phyloP scores from a whole-genome alignment of 495 filamentous ascomycete species.

The Trichoderma virens region DNA sequence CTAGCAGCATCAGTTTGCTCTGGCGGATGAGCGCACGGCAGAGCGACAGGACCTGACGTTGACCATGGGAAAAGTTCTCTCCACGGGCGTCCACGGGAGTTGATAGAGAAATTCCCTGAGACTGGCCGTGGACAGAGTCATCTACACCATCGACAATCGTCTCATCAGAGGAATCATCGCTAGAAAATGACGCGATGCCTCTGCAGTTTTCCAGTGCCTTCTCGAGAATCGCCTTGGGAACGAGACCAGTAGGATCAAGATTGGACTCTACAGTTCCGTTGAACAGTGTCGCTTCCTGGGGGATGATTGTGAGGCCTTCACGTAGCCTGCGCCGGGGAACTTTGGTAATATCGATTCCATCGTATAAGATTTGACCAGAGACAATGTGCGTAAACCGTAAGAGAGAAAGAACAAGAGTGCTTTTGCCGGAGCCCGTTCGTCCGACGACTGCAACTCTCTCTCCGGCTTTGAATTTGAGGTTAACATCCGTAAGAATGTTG shows the following conservation, averaged over 20 bases:
- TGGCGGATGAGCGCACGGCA: slow-evolving; percentile 47
- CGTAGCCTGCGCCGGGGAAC: slow-evolving; percentile 44
- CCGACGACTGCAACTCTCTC: slow-evolving; percentile 50
- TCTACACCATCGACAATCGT: slow-evolving; percentile 13
- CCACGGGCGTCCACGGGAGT: slow-evolving; percentile 42
- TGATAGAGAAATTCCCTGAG: slow-evolving; percentile 22
- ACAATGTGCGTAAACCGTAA: slow-evolving; percentile 47
- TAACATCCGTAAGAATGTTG: slow-evolving; percentile 43
- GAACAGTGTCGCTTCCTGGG: slow-evolving; percentile 51
- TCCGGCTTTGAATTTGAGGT: slow-evolving; percentile 42
- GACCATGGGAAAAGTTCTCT: slow-evolving; percentile 50
- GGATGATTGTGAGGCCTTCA: slow-evolving; percentile 46
- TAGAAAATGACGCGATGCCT: slow-evolving; percentile 34
- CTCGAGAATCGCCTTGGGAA: slow-evolving; percentile 31
- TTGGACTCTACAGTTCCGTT: slow-evolving; percentile 42
- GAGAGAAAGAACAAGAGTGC: slow-evolving; percentile 46
- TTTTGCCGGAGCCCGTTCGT: slow-evolving; percentile 54
- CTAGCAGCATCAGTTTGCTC: slow-evolving; percentile 47
- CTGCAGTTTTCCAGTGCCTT: slow-evolving; percentile 36
- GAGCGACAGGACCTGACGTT: slow-evolving; percentile 50
- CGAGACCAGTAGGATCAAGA: slow-evolving; percentile 40
- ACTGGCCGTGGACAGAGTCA: slow-evolving; percentile 8
- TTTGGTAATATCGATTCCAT: slow-evolving; percentile 42
- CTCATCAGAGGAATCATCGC: slow-evolving; percentile 11
- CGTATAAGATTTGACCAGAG: slow-evolving; percentile 41